phyloP scores from a whole-genome alignment of 345 rosid species.

The Citrus glauca region DNA sequence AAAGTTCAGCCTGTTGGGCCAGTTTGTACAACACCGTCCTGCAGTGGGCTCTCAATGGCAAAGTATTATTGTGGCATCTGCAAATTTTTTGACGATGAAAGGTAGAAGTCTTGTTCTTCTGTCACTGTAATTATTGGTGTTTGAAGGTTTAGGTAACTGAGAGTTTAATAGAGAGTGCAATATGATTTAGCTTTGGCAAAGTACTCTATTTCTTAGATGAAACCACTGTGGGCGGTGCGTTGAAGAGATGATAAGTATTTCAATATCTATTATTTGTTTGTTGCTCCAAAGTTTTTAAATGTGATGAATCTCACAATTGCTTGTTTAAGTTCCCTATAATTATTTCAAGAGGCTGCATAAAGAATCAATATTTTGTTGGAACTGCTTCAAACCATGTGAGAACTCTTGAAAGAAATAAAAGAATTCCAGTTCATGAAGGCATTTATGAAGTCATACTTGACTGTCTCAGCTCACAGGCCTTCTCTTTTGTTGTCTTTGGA shows the following conservation, averaged over 20 bases:
- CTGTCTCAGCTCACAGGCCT: not conserved
- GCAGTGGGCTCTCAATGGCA: slow-evolving; percentile 67
- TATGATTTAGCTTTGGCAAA: not conserved
- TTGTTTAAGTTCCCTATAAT: not conserved
- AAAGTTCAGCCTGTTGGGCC: slow-evolving; percentile 65
- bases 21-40: slow-evolving; percentile 50
- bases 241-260: not conserved
- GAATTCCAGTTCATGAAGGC: not conserved
- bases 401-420: not conserved
- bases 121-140: not conserved
- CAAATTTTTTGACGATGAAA: slow-evolving; percentile 63
- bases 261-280: not conserved
- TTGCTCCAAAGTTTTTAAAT: not conserved
- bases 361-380: slow-evolving; percentile 4
- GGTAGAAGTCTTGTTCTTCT: slow-evolving; percentile 23
- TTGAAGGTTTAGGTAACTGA: not conserved
- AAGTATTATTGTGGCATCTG: slow-evolving; percentile 66
- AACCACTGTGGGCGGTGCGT: too few relatives aligned
- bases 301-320: not conserved
- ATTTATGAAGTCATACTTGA: not conserved
- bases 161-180: not conserved
- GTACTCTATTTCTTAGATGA: not conserved
- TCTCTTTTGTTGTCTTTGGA: not conserved
- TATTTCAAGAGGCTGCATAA: not conserved
- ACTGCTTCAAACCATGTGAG: not conserved